Evolutionary conservation across 768 basidiomycete genomes (phyloP), one percentile per base, ranked within the genome.

Genomic region (Hericium erinaceus): DNA sequence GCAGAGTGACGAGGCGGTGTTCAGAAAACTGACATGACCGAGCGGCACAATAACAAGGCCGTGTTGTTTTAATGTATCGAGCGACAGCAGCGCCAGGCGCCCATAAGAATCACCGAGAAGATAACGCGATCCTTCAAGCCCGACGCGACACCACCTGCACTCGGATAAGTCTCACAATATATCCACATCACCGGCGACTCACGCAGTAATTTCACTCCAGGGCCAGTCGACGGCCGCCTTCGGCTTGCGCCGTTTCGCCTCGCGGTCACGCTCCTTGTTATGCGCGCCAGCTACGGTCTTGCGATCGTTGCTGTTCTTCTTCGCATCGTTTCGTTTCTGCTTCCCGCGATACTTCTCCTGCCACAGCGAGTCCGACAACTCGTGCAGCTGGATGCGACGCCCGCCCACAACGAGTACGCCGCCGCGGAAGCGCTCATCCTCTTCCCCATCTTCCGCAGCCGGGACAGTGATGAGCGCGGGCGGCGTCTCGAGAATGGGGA

Each of bases 101-200:
- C 92, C 92, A 64, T 78, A 88, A 15, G 72, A 71, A 63, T 94
- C 90, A 2, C 88, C 85, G 18, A 92, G 68, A 37, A 92, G 67
- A 59, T 81, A 79, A 24, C 77, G 75, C 9, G 73, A 66, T 15
- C 74, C 67, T 26, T 72, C 70, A n/a, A 69, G 68, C 39, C 80
- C 81, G 24, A 85, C 64, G 9, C 72, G 62, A 59, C 79, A 82
- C 69, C 79, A 80, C 22, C 85, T 86, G 61, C 20, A 48, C 39
- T 56, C 26, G 26, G 5, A 26, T 26, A 26, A 26, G 26, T 26
- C 26, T 4, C 26, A 20, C 16, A 22, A 7, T 52, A 50, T 13
- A 39, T 24, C 48, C 20, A 26, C 5, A 26, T 26, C 26, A 26
- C 26, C 26, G 11, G 22, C 33, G 3, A 72, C 83, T 63, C 66